These are phyloP conservation scores for Trametes hirsuta DNA, from an alignment of 1,284 basidiomycete species.

Conservation along the genomic window DNA sequence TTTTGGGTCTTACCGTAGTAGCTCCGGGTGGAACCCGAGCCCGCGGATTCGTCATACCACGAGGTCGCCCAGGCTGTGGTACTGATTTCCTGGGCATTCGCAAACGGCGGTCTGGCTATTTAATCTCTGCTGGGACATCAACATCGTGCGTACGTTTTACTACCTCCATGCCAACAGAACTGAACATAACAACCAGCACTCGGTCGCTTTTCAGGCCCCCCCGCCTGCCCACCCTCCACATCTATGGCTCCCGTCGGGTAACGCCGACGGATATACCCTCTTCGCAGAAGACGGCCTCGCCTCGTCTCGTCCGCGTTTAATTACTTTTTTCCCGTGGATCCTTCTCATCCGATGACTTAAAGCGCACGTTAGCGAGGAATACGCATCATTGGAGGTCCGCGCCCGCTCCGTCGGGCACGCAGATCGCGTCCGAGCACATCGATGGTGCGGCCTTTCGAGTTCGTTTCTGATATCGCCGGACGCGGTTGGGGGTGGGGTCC, in stretches of 20 bases:
- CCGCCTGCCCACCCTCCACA: too few relatives aligned
- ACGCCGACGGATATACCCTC: background rate
- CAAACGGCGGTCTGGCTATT: background rate
- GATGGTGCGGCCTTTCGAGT: too few relatives aligned
- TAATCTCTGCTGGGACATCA: background rate
- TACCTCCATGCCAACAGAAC: too few relatives aligned
- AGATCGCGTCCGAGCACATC: background rate
- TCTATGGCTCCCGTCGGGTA: background rate
- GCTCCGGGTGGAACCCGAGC: constrained; percentile 8
- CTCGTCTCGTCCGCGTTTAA: background rate
- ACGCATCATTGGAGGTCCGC: background rate
- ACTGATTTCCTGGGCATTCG: too few relatives aligned
- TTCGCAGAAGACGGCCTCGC: background rate
- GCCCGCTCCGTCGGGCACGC: background rate
- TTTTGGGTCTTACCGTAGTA: background rate
- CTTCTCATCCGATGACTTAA: background rate
- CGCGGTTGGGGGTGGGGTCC: too few relatives aligned
- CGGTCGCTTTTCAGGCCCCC: too few relatives aligned
- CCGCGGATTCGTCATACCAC: background rate
- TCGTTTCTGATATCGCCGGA: too few relatives aligned
- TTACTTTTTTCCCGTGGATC: background rate
- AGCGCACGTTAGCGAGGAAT: background rate
- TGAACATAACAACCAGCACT: too few relatives aligned
- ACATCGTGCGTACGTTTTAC: background rate
- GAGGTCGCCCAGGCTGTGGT: background rate